Percentiles rank a stretch among this genome's conserved stretches.
Conservation (phyloP, 2,329 filamentous ascomycete genomes). For the Dothideomycetes sp. region DNA sequence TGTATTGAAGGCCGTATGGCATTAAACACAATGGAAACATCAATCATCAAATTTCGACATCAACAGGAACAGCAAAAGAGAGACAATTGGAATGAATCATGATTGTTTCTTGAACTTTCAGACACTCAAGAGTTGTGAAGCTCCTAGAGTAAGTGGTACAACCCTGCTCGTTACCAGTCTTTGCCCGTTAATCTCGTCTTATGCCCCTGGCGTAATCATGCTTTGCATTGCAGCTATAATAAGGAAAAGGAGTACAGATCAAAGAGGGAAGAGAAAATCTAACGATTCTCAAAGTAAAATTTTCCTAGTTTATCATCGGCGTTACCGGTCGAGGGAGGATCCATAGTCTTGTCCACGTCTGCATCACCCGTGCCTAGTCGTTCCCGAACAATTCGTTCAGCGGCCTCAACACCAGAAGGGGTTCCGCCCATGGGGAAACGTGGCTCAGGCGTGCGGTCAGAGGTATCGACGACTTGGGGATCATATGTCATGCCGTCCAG, state of each 20-base stretch:
- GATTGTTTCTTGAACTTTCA: too few relatives aligned
- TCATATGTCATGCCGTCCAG: constrained; percentile 37
- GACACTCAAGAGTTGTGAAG: too few relatives aligned
- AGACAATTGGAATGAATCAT: too few relatives aligned
- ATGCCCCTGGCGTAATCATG: not conserved
- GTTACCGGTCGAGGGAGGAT: constrained; percentile 17
- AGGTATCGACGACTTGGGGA: constrained; percentile 27
- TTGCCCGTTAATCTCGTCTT: too few relatives aligned
- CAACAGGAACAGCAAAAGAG: too few relatives aligned
- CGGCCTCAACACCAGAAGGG: constrained; percentile 36
- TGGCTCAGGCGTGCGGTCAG: constrained; percentile 13
- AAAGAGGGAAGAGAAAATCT: not conserved
- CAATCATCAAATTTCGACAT: too few relatives aligned
- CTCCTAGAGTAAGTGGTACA: too few relatives aligned
- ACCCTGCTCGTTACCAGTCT: too few relatives aligned
- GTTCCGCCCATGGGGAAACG: constrained; percentile 6
- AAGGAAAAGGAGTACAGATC: not conserved
- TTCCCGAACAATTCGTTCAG: constrained; percentile 54
- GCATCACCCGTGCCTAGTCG: constrained; percentile 34
- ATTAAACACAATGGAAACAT: too few relatives aligned
- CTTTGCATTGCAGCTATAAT: not conserved
- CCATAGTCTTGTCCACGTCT: constrained; percentile 28
- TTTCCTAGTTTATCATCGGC: constrained; percentile 37
- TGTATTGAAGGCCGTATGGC: too few relatives aligned
- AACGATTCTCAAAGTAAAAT: constrained; percentile 46